These are phyloP conservation scores for Gynostemma pentaphyllum DNA, from an alignment of 306 rosid genomes.

Conservation along the genomic window DNA sequence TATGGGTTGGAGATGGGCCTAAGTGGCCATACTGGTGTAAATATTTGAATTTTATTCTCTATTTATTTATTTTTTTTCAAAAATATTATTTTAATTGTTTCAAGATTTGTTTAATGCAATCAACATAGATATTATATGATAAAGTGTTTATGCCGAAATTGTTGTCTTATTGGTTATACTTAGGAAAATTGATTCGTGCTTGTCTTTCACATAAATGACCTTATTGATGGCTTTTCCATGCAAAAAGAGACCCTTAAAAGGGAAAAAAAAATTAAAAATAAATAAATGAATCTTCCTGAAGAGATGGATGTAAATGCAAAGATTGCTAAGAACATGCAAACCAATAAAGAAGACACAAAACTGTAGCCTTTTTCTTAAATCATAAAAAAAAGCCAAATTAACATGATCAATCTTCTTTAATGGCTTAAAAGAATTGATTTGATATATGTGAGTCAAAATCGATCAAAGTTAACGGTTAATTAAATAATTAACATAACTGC, in stretches of 20 bases:
- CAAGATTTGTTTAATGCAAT: background rate
- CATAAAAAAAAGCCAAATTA: constrained; percentile 8
- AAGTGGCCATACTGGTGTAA: background rate
- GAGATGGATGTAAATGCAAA: background rate
- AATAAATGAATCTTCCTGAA: background rate
- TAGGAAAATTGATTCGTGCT: background rate
- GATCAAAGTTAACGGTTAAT: background rate
- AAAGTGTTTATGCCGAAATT: background rate
- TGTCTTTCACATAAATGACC: background rate
- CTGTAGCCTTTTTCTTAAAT: constrained; percentile 1
- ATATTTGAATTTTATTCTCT: no score
- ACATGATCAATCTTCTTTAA: background rate
- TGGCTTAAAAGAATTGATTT: constrained; percentile 1
- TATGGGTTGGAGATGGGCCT: background rate
- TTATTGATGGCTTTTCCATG: background rate
- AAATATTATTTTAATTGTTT: background rate
- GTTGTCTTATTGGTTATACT: background rate
- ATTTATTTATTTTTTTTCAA: no score
- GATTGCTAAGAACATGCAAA: background rate
- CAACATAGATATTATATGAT: background rate
- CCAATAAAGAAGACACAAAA: constrained; percentile 1
- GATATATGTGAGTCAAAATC: constrained; percentile 1
- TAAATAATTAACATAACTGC: background rate
- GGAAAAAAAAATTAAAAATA: background rate
- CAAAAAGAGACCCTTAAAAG: background rate